Evolutionary conservation across 2,329 filamentous ascomycete species (phyloP), one percentile per base, ranked within the genome.

Genomic region (Colletotrichum liaoningense): DNA sequence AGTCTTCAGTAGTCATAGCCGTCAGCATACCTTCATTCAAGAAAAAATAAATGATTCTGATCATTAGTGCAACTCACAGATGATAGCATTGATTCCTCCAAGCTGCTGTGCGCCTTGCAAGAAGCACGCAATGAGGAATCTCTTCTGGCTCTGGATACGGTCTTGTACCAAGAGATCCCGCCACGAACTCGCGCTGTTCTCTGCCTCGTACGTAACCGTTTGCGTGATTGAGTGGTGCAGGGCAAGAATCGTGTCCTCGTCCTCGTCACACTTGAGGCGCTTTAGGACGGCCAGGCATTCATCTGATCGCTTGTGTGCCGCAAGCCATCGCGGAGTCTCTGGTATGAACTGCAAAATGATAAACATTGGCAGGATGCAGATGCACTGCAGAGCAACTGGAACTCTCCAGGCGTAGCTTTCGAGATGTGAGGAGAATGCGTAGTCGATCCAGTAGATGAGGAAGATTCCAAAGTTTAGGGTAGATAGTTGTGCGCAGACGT

Each of bases 31-130:
- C 42, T 49, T 2, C 1, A 5, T 5, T 3, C 7, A 49, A 49
- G 9, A 5, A n/a, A 0, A 49, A 49, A n/a, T 7, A 9, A 49
- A 49, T 1, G 4, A n/a, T 22, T 22, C 0, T 11, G 3, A 6
- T 7, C 3, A 22, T 1, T 2, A n/a, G 4, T n/a, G 2, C 3
- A 1, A 42, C 79, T 71, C n/a, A 81, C 79, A 88, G 24, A 86
- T 86, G 33, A 87, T 83, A 4, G 84, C 84, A 42, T 88, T 88
- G 73, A 86, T 88, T 2, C 87, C 87, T 5, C 83, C 83, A 1
- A 88, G 79, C 38, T 88, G 87, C 69, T 88, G 86, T 63, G 81
- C 78, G 0, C 70, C 70, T 19, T 82, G 79, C 0, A 82, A 77
- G 0, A 74, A 75, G n/a, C 80, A 82, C 2, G 80, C 79, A 49